Evolutionary conservation across 257 asterid species (phyloP).

Genomic region (Rauvolfia tetraphylla): DNA sequence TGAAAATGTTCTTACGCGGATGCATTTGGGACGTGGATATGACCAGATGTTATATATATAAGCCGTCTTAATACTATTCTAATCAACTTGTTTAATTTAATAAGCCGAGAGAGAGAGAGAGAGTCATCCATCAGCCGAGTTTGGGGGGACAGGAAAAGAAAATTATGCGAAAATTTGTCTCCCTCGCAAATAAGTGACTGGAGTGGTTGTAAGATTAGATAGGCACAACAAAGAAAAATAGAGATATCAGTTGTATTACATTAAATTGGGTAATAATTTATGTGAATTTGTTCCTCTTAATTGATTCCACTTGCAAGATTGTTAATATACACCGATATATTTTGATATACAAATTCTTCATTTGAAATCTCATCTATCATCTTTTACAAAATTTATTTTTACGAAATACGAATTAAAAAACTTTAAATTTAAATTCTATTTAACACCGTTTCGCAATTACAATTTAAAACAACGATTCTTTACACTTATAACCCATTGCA

Average conservation of each 20-base stretch:
- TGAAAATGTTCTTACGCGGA: constrained; percentile 21
- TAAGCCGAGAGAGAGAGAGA: constrained; percentile 6
- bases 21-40: constrained; percentile 17
- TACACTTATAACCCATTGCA: neutral
- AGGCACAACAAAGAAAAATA: constrained; percentile 6
- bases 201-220: constrained; percentile 36
- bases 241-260: too few relatives aligned
- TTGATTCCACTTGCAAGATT: too few relatives aligned
- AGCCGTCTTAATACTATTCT: neutral
- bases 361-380: too few relatives aligned
- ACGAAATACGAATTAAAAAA: too few relatives aligned
- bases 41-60: constrained; percentile 8
- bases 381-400: too few relatives aligned
- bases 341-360: too few relatives aligned
- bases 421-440: too few relatives aligned
- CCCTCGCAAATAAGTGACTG: constrained; percentile 22
- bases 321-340: too few relatives aligned
- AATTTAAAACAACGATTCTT: too few relatives aligned
- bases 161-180: constrained; percentile 13
- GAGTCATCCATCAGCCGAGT: constrained; percentile 8
- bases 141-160: constrained; percentile 28
- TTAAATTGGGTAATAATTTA: too few relatives aligned
- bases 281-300: too few relatives aligned
- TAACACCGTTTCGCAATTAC: too few relatives aligned
- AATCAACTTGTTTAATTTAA: constrained; percentile 9